Conservation (phyloP, 2,329 filamentous ascomycete species). For the Hypoxylon sp. region DNA sequence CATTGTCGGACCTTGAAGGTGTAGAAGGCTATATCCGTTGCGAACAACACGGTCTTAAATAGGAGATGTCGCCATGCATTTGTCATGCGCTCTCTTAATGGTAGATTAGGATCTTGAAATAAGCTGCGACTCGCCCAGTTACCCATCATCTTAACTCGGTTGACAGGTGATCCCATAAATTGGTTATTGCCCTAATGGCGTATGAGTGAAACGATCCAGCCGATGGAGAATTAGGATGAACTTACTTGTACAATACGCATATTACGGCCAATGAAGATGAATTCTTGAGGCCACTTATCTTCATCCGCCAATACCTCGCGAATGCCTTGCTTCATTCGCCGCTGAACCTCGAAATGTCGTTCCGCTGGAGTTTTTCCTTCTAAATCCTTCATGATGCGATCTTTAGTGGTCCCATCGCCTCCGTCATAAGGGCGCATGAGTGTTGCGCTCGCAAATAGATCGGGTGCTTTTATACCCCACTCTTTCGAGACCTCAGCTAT, state of each 20-base stretch:
- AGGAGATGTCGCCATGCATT: conserved; percentile 81
- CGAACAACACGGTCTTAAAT: conserved; percentile 80
- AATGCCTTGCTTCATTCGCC: conserved; percentile 75
- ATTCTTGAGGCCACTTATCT: conserved; percentile 86
- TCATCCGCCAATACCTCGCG: conserved; percentile 81
- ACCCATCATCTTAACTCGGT: conserved; percentile 92
- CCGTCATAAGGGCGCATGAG: conserved; percentile 91
- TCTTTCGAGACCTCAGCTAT: conserved; percentile 74
- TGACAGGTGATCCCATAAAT: conserved; percentile 87
- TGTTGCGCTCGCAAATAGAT: conserved; percentile 91
- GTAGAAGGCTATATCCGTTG: conserved; percentile 84
- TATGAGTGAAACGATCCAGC: conserved; percentile 3
- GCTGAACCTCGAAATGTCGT: conserved; percentile 89
- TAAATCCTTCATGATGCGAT: conserved; percentile 71
- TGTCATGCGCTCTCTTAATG: conserved; percentile 66
- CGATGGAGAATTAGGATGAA: background rate
- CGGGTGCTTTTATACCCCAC: conserved; percentile 90
- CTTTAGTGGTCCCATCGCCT: conserved; percentile 73
- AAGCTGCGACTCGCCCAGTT: conserved; percentile 87
- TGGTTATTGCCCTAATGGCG: conserved; percentile 80
- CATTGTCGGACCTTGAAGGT: conserved; percentile 80
- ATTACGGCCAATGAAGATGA: conserved; percentile 91
- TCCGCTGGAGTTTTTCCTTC: conserved; percentile 69
- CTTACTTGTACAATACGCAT: conserved; percentile 78
- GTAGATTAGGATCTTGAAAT: conserved; percentile 75